Base-by-base conservation (phyloP, 2,329 filamentous ascomycete genomes). In the Pseudopithomyces chartarum region DNA sequence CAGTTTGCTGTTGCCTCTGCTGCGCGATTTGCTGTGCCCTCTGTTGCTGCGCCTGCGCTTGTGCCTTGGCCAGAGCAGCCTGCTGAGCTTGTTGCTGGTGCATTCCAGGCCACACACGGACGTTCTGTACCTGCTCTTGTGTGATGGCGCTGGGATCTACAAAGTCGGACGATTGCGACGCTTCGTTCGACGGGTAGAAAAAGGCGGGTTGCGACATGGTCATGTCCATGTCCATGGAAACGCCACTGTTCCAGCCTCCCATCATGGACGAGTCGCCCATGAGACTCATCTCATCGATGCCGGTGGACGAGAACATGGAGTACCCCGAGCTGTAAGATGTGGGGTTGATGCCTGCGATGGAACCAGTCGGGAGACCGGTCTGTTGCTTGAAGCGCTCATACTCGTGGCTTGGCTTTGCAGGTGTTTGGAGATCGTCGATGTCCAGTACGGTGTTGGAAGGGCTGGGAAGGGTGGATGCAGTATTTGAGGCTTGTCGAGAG, bases 321-420 rank as follows among this genome's bases (percentile, higher is more conserved):
- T 69, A 81, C 60, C 73, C 76, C 11, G 66, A 55, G 62, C 67
- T 71, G 63, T 69, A 69, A 15, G 44, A 81, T 5, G 26, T 29
- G 71, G 90, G 84, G 75, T 90, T 92, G 67, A 95, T 85, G 34
- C 90, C 90, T 71, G 95, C 85, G 12, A 93, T 81, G 51, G 92
- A 93, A 60, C 92, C 92, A 1, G 91, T 89, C 0, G 95, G 91
- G 29, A 97, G 87, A 61, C 93, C 92, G 3, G 95, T 97, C 81
- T 97, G 93, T 75, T 99, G 95, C 80, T 92, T 91, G 81, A 97
- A 96, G 72, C 91, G 87, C 70, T 92, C 91, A 82, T 98, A 98
- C 78, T 96, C 91, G 80, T 97, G 93, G 76, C 92, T 97, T 8
- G 95, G 94, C 34, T 87, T 91, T 46, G 87, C 87, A 70, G 93